Evolutionary conservation across 257 asterid species (phyloP).

Genomic region (Jacaranda mimosifolia): DNA sequence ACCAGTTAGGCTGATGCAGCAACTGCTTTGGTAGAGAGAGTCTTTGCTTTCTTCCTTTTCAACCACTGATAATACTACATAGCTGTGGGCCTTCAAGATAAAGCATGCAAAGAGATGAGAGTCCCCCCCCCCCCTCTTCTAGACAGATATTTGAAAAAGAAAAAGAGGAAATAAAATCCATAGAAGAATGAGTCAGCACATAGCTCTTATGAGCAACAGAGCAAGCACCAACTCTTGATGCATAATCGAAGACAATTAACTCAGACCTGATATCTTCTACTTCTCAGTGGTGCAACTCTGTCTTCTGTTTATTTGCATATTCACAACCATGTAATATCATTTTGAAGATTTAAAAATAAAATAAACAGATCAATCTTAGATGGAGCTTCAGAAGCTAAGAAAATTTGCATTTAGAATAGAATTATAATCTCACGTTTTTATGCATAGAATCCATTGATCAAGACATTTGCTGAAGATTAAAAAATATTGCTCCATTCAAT

Average conservation of each 20-base stretch:
- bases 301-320: not conserved
- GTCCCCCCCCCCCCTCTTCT: not conserved
- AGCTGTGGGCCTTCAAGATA: too few relatives aligned
- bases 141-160: not conserved
- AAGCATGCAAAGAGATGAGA: too few relatives aligned
- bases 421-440: not conserved
- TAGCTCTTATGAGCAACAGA: not conserved
- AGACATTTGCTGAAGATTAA: not conserved
- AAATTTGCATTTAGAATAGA: not conserved
- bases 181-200: too few relatives aligned
- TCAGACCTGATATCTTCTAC: not conserved
- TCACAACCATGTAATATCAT: not conserved
- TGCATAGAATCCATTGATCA: not conserved
- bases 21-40: not conserved
- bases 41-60: too few relatives aligned
- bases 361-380: not conserved
- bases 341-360: not conserved
- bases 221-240: not conserved
- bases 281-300: slow-evolving; percentile 9
- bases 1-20: not conserved
- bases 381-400: not conserved
- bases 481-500: not conserved
- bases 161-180: not conserved
- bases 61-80: too few relatives aligned
- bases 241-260: not conserved